Percentiles rank a stretch among this genome's conserved stretches.
These are phyloP conservation scores for Sugiyamaella neomexicana DNA, from an alignment of 1,139 yeast genomes.

Conservation along the genomic window DNA sequence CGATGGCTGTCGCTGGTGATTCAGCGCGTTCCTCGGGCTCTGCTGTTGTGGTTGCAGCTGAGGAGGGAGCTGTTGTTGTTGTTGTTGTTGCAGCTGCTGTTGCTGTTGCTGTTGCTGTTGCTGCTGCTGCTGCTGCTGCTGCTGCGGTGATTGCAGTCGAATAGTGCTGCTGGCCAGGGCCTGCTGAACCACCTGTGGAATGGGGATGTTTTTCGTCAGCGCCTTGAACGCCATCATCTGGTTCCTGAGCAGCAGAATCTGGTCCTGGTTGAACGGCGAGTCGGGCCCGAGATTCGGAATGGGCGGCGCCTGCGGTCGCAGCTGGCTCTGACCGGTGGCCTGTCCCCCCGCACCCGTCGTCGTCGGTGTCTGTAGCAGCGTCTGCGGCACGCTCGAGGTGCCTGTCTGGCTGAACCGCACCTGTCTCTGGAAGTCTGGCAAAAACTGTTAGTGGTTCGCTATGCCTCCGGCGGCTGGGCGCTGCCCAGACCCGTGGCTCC, in stretches of 20 bases:
- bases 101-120: conserved; percentile 10
- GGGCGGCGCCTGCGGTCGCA: conserved; percentile 20
- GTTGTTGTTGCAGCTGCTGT: neutral
- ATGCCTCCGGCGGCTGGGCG: too few relatives aligned
- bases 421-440: conserved; percentile 5
- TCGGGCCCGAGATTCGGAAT: conserved; percentile 20
- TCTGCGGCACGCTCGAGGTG: conserved; percentile 2
- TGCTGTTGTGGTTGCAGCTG: conserved; percentile 15
- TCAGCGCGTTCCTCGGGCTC: neutral
- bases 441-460: neutral
- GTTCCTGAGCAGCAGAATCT: conserved; percentile 55
- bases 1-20: conserved; percentile 6
- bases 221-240: conserved; percentile 77
- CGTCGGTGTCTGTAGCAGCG: conserved; percentile 8
- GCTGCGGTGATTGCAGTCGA: neutral
- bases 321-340: conserved; percentile 13
- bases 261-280: conserved; percentile 42
- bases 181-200: conserved; percentile 51
- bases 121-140: neutral
- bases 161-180: conserved; percentile 37
- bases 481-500: too few relatives aligned
- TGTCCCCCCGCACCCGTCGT: neutral
- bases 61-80: conserved; percentile 17
- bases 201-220: conserved; percentile 66
- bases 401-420: conserved; percentile 6